phyloP scores from a whole-genome alignment of 495 filamentous ascomycete species.

The Penicillium coprophilum region DNA sequence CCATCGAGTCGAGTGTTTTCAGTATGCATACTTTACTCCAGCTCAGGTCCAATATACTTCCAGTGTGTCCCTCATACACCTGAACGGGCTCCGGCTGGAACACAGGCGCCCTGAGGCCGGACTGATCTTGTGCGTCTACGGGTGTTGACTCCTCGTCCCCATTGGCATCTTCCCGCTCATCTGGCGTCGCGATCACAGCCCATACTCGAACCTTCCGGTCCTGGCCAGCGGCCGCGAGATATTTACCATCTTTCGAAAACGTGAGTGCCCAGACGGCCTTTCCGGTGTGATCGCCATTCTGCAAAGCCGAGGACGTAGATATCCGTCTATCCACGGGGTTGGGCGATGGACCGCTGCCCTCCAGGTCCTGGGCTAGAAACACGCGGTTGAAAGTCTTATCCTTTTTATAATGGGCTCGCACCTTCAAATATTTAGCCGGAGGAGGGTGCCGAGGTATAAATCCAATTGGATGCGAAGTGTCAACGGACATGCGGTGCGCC shows the following conservation, averaged over 20 bases:
- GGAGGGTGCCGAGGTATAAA: slow-evolving; percentile 87
- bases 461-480: slow-evolving; percentile 79
- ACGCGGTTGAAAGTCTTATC: slow-evolving; percentile 78
- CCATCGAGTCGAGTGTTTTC: not conserved
- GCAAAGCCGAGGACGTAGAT: slow-evolving; percentile 32
- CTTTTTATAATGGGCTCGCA: slow-evolving; percentile 78
- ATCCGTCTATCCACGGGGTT: slow-evolving; percentile 28
- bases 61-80: slow-evolving; percentile 82
- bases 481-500: slow-evolving; percentile 69
- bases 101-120: slow-evolving; percentile 82
- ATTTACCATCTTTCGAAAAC: slow-evolving; percentile 91
- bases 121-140: slow-evolving; percentile 40
- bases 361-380: slow-evolving; percentile 88
- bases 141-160: slow-evolving; percentile 62
- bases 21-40: slow-evolving; percentile 78
- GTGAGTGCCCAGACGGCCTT: slow-evolving; percentile 85
- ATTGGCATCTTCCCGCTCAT: slow-evolving; percentile 72
- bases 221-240: slow-evolving; percentile 84
- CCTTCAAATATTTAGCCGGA: slow-evolving; percentile 87
- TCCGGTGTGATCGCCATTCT: slow-evolving; percentile 36
- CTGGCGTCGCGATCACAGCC: slow-evolving; percentile 79
- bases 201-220: slow-evolving; percentile 87
- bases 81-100: slow-evolving; percentile 74
- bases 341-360: slow-evolving; percentile 26
- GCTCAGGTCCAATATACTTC: slow-evolving; percentile 85